Percentiles rank a stretch among this genome's conserved stretches.
These are phyloP conservation scores for Candida maris DNA, from an alignment of 805 yeast genomes.

Conservation along the genomic window DNA sequence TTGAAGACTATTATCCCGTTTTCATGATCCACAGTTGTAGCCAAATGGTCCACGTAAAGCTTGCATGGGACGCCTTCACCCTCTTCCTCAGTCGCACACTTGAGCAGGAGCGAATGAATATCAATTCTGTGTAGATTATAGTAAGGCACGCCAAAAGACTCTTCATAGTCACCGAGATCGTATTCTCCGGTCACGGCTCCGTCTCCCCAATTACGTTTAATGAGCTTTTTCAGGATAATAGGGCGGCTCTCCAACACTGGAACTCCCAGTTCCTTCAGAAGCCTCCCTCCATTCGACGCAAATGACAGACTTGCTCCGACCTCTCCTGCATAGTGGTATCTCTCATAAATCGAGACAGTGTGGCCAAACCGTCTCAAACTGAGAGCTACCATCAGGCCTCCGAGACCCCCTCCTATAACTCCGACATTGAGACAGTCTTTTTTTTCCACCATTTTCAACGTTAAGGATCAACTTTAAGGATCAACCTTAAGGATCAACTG, in stretches of 20 bases:
- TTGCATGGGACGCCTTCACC: slow-evolving; percentile 25
- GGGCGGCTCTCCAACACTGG: slow-evolving; percentile 24
- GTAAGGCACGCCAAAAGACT: slow-evolving; percentile 28
- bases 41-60: slow-evolving; percentile 21
- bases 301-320: slow-evolving; percentile 31
- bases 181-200: slow-evolving; percentile 24
- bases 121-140: slow-evolving; percentile 30
- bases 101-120: slow-evolving; percentile 22
- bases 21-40: slow-evolving; percentile 22
- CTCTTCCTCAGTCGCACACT: slow-evolving; percentile 18
- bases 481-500: no score
- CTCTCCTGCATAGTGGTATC: slow-evolving; percentile 30
- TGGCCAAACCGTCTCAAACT: slow-evolving; percentile 27
- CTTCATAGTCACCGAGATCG: slow-evolving; percentile 29
- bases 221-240: slow-evolving; percentile 23
- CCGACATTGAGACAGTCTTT: slow-evolving; percentile 15
- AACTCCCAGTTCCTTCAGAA: slow-evolving; percentile 28
- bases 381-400: slow-evolving; percentile 27
- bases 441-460: slow-evolving; percentile 8
- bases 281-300: slow-evolving; percentile 31
- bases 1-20: slow-evolving; percentile 25
- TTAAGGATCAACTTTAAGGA: no score
- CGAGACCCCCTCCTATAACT: slow-evolving; percentile 29
- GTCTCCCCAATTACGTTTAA: slow-evolving; percentile 24
- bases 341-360: slow-evolving; percentile 25